phyloP scores from a whole-genome alignment of 345 rosid species.

The Murraya koenigii region DNA sequence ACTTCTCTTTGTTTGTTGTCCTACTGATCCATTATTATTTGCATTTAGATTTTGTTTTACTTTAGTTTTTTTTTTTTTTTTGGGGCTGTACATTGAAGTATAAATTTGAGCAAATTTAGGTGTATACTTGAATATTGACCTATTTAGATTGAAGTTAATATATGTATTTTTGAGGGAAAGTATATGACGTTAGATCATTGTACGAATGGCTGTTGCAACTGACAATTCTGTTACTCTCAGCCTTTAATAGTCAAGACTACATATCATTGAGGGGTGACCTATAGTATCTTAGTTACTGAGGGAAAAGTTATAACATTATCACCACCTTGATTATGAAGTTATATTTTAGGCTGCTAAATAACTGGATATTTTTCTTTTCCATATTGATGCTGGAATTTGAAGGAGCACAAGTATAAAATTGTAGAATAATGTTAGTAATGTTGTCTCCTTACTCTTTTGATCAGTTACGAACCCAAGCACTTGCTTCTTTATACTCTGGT shows the following conservation, averaged over 20 bases:
- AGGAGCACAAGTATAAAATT: constrained; percentile 1
- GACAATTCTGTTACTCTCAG: constrained; percentile 3
- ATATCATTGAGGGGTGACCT: neutral
- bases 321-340: constrained; percentile 9
- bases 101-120: neutral
- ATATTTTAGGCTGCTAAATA: constrained; percentile 12
- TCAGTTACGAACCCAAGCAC: constrained; percentile 90
- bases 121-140: neutral
- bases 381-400: neutral
- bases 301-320: neutral
- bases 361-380: neutral
- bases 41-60: neutral
- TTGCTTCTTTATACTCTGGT: constrained; percentile 83
- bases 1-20: neutral
- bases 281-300: neutral
- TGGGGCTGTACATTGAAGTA: neutral
- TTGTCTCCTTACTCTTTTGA: constrained; percentile 27
- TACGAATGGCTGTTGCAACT: neutral
- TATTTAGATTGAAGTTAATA: constrained; percentile 1
- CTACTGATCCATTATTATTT: neutral
- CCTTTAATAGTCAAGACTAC: neutral
- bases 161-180: neutral
- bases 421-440: neutral
- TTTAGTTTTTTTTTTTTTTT: neutral
- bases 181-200: neutral